Conservation (phyloP, 345 rosid species). For the Combretum micranthum region DNA sequence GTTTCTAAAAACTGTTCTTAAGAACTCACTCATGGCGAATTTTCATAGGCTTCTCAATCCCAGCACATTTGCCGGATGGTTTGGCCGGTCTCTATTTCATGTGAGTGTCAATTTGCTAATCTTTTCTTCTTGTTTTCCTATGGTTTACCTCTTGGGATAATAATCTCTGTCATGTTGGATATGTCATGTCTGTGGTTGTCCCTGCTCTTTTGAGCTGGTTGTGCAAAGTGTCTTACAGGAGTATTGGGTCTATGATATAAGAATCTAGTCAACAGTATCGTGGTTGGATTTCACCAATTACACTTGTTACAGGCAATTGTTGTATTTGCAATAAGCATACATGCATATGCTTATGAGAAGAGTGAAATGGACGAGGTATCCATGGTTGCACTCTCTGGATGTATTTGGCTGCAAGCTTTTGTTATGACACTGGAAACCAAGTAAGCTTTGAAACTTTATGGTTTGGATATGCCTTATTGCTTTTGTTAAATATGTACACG, state of each 20-base stretch:
- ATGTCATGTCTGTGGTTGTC: no score
- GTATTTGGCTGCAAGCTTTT: conserved; percentile 98
- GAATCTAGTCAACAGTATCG: not conserved
- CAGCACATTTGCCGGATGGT: conserved; percentile 99
- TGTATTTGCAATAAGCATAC: conserved; percentile 78
- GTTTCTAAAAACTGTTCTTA: not conserved
- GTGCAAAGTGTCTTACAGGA: no score
- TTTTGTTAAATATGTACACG: not conserved
- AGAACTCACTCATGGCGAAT: conserved; percentile 6
- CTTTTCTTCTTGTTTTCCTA: not conserved
- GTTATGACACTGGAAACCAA: conserved; percentile 91
- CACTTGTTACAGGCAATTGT: conserved; percentile 73
- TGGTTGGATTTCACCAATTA: not conserved
- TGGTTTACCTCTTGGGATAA: no score
- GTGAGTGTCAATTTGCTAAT: conserved; percentile 35
- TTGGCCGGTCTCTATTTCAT: conserved; percentile 93
- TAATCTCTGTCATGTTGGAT: no score
- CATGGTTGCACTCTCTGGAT: conserved; percentile 98
- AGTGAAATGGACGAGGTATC: no score
- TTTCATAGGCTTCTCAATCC: conserved; percentile 91
- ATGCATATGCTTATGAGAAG: conserved; percentile 76
- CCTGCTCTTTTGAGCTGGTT: no score
- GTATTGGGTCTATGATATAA: no score
- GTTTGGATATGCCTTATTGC: not conserved
- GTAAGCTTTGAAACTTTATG: conserved; percentile 28